Conservation (phyloP, 129 eudicot species). For the Dittrichia graveolens region DNA sequence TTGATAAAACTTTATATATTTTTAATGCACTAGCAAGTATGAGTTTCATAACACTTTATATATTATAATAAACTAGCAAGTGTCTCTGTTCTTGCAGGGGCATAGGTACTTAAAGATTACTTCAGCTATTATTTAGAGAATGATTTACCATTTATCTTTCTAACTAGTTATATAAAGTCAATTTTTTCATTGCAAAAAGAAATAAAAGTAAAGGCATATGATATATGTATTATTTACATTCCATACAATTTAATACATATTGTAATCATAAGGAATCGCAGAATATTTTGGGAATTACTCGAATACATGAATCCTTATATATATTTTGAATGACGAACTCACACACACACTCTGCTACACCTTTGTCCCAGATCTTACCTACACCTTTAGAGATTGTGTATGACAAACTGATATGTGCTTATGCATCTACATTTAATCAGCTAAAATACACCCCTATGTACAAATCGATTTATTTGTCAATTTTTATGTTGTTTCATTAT, state of each 20-base stretch:
- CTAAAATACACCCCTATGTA: background rate
- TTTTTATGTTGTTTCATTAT: background rate
- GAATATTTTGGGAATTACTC: conserved; percentile 8
- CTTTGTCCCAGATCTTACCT: too few relatives aligned
- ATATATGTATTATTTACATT: conserved; percentile 19
- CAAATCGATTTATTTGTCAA: background rate
- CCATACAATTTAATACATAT: conserved; percentile 13
- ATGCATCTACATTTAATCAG: background rate
- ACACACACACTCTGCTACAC: too few relatives aligned
- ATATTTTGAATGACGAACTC: too few relatives aligned
- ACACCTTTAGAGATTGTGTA: too few relatives aligned
- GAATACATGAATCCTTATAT: conserved; percentile 3
- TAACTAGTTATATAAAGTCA: conserved; percentile 17
- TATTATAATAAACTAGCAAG: background rate
- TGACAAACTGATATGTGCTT: too few relatives aligned
- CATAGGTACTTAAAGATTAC: conserved; percentile 10
- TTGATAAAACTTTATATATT: background rate
- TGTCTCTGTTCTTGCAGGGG: conserved; percentile 3
- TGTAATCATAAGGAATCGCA: background rate
- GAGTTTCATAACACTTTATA: background rate
- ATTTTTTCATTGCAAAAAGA: conserved; percentile 17
- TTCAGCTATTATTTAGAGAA: conserved; percentile 8
- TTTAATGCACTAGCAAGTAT: background rate
- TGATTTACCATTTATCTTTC: background rate
- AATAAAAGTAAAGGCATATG: background rate